Evolutionary conservation across 257 asterid species (phyloP).

Genomic region (Buddleja alternifolia): DNA sequence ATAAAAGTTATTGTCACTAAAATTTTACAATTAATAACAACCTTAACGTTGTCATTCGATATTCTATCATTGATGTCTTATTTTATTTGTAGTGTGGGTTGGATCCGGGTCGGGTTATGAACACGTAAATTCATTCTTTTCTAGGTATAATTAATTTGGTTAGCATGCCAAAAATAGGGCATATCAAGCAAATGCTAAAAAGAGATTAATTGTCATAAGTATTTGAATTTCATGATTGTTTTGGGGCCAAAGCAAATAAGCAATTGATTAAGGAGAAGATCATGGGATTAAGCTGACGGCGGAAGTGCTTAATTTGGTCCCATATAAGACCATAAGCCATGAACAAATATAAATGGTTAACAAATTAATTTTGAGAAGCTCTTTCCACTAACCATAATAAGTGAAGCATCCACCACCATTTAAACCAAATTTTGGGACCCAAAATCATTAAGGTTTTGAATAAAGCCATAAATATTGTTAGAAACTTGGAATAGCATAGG

Average conservation of each 20-base stretch:
- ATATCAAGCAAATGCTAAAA: constrained; percentile 24
- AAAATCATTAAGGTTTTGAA: constrained; percentile 56
- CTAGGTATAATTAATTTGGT: too few relatives aligned
- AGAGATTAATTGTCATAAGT: constrained; percentile 4
- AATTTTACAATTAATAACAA: too few relatives aligned
- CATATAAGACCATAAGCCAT: constrained; percentile 38
- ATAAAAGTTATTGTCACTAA: too few relatives aligned
- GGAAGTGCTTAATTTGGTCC: constrained; percentile 66
- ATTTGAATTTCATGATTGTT: constrained; percentile 36
- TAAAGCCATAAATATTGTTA: constrained; percentile 40
- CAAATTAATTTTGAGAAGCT: constrained; percentile 24
- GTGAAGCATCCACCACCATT: constrained; percentile 54
- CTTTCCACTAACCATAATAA: constrained; percentile 38
- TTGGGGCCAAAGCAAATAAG: constrained; percentile 38
- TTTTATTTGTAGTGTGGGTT: too few relatives aligned
- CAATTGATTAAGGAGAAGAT: constrained; percentile 34
- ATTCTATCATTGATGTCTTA: too few relatives aligned
- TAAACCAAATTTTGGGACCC: constrained; percentile 49
- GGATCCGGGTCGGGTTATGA: too few relatives aligned
- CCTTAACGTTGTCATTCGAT: too few relatives aligned
- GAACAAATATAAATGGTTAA: constrained; percentile 26
- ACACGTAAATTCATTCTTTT: too few relatives aligned
- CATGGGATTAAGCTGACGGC: constrained; percentile 61
- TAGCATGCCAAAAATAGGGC: too few relatives aligned
- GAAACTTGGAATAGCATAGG: too few relatives aligned